Evolutionary conservation across 176 grass and related monocot species (phyloP).

Genomic region (Oryza coarctata): DNA sequence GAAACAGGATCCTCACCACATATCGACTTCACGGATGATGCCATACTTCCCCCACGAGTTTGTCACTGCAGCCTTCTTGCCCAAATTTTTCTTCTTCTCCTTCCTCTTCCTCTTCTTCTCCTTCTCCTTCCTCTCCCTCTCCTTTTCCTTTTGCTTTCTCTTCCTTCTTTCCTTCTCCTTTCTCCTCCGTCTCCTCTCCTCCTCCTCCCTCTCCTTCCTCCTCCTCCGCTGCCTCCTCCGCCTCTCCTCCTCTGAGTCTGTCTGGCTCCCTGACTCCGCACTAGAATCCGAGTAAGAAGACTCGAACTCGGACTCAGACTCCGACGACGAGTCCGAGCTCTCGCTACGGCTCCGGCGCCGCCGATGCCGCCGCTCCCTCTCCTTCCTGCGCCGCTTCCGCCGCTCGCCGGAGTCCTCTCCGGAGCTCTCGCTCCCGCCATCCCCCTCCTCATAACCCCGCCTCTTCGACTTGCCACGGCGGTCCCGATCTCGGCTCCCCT

Average conservation of each 20-base stretch:
- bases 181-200: constrained; percentile 41
- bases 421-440: constrained; percentile 34
- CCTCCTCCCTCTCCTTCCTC: constrained; percentile 60
- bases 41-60: constrained; percentile 96
- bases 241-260: constrained; percentile 56
- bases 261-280: constrained; percentile 50
- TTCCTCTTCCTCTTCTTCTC: constrained; percentile 40
- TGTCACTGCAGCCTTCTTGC: constrained; percentile 77
- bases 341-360: constrained; percentile 34
- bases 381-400: constrained; percentile 55
- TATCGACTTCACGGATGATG: constrained; percentile 83
- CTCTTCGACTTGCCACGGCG: constrained; percentile 51
- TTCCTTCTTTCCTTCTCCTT: constrained; percentile 38
- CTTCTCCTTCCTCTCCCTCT: constrained; percentile 17
- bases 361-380: constrained; percentile 46
- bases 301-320: constrained; percentile 45
- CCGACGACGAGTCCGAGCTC: constrained; percentile 58
- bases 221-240: constrained; percentile 40
- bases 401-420: constrained; percentile 53
- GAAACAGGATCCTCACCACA: constrained; percentile 71
- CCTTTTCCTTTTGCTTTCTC: constrained; percentile 39
- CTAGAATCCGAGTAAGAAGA: constrained; percentile 66
- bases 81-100: constrained; percentile 57
- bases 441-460: constrained; percentile 37
- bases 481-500: constrained; percentile 31